A percentile compares a stretch with the other conserved stretches of the same genome.
Evolutionary conservation across 1,139 yeast genomes (phyloP).

Genomic region (Komagataea norvegica): DNA sequence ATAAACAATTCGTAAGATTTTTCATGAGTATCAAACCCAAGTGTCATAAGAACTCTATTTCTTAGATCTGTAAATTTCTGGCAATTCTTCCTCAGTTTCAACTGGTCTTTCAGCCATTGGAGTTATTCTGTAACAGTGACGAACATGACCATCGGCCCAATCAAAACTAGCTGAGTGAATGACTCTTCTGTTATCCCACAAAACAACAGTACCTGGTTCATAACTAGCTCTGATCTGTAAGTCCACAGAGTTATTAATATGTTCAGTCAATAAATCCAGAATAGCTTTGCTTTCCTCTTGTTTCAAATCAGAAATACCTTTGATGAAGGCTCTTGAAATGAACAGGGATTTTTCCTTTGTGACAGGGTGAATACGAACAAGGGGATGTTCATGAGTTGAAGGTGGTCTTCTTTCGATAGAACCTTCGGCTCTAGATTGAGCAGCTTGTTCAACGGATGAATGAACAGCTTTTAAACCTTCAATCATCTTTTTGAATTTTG

Average conservation of each 20-base stretch:
- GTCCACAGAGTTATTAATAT: constrained; percentile 47
- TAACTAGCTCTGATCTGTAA: constrained; percentile 54
- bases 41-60: neutral
- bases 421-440: constrained; percentile 47
- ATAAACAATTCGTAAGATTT: neutral
- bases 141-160: constrained; percentile 49
- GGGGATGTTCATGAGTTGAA: constrained; percentile 56
- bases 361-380: constrained; percentile 66
- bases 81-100: constrained; percentile 22
- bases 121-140: constrained; percentile 69
- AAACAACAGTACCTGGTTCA: constrained; percentile 57
- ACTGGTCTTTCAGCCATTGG: constrained; percentile 44
- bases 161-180: constrained; percentile 61
- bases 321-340: constrained; percentile 57
- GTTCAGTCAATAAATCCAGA: constrained; percentile 47
- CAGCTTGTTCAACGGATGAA: constrained; percentile 67
- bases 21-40: neutral
- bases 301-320: constrained; percentile 60
- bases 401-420: constrained; percentile 62
- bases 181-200: constrained; percentile 70
- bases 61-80: constrained; percentile 19
- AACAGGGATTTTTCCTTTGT: constrained; percentile 56
- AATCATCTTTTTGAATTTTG: constrained; percentile 50
- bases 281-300: constrained; percentile 57
- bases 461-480: constrained; percentile 59